Base-by-base conservation (phyloP, 2,329 filamentous ascomycete species). In the Phyllosticta capitalensis region DNA sequence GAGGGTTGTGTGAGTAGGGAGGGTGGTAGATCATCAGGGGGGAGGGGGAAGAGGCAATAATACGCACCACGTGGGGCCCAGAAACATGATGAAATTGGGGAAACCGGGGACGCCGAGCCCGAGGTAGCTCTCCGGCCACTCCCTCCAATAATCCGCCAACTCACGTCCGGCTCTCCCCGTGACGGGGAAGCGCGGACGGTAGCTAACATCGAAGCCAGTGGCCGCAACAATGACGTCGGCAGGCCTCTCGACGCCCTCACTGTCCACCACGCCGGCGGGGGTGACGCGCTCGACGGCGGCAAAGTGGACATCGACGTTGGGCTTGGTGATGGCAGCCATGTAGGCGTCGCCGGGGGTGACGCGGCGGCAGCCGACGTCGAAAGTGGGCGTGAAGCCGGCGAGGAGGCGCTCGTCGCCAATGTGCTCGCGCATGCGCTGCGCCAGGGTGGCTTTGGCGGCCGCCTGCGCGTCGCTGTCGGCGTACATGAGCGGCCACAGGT, bases 271-370 rank as follows among this genome's bases (percentile, higher is more conserved):
- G 1, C 77, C 77, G 3, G 75, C 73, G 61, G 76, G 72, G 0
- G 78, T 79, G 60, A 78, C 74, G 26, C 72, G 70, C 14, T 67
- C 68, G 2, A 79, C 77, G 1, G 74, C 69, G 1, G 77, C 76
- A 64, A 80, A 80, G 62, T 79, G 76, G 0, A 80, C 77, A 63
- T 79, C 75, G 1, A 80, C 76, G 56, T 81, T 81, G 7, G 71
- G 68, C 58, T 80, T 71, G 61, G 79, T 76, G 52, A 81, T 76
- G 1, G 78, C 78, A 51, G 71, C 62, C 74, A 81, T 78, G 63
- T 81, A 81, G 1, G 77, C 77, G 64, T 80, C 78, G 2, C 78
- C 79, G 0, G 77, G 77, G 0, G 76, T 79, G 50, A 79, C 69
- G n/a, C 76, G 64, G 10, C 77, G 71, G 59, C 75, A 79, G 1